These are phyloP conservation scores for Gracilaria domingensis DNA, from an alignment of 23 red algal species.

Conservation along the genomic window DNA sequence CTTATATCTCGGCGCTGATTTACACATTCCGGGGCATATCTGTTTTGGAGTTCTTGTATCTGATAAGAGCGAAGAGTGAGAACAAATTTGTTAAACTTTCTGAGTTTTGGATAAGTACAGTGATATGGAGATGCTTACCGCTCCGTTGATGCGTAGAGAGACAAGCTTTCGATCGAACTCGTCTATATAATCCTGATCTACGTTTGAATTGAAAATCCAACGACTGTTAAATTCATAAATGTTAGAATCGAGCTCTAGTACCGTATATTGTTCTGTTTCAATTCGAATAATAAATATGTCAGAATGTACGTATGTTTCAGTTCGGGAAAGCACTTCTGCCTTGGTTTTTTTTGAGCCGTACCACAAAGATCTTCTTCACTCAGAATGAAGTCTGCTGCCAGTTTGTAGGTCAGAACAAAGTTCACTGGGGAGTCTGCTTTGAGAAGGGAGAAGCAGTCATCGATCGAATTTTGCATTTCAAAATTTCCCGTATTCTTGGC, in stretches of 20 bases:
- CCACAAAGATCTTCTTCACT: neutral
- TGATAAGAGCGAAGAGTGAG: no score
- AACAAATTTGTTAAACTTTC: no score
- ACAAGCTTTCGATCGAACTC: constrained; percentile 29
- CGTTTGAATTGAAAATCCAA: constrained; percentile 29
- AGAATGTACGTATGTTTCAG: neutral
- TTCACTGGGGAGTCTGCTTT: neutral
- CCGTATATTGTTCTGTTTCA: neutral
- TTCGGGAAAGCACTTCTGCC: neutral
- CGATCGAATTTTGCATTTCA: neutral
- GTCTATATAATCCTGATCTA: neutral
- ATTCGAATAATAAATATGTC: neutral
- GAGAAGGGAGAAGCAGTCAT: neutral
- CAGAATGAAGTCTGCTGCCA: neutral
- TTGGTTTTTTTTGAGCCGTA: neutral
- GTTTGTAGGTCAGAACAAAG: neutral
- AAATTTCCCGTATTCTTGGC: neutral
- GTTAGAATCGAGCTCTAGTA: neutral
- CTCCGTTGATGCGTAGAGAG: constrained; percentile 17
- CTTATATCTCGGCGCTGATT: no score
- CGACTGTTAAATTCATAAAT: constrained; percentile 45
- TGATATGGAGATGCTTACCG: neutral
- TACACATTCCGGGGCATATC: no score
- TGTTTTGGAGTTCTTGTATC: no score
- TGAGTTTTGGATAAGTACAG: no score